Evolutionary conservation across 371 early-diverging fungal genomes (phyloP).

Genomic region (Rhizomucor pusillus): DNA sequence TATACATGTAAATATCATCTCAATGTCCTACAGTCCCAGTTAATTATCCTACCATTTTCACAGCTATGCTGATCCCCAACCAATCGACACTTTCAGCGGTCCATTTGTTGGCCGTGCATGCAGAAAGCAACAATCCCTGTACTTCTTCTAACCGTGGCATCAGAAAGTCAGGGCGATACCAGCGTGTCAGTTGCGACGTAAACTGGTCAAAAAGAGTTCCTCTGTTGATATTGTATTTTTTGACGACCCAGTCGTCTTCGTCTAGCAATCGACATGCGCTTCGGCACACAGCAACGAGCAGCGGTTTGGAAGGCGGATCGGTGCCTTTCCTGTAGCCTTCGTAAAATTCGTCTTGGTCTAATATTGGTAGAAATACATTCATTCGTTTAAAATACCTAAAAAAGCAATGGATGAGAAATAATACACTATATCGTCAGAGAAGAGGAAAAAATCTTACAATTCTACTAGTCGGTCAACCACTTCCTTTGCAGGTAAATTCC

Average conservation of each 20-base stretch:
- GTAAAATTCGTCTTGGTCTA: constrained; percentile 37
- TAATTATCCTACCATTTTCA: constrained; percentile 29
- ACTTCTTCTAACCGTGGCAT: constrained; percentile 29
- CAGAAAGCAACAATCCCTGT: constrained; percentile 26
- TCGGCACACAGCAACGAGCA: constrained; percentile 23
- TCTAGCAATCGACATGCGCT: constrained; percentile 18
- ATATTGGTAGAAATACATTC: constrained; percentile 30
- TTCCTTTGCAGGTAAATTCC: constrained; percentile 33
- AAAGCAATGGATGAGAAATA: not conserved
- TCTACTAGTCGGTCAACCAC: constrained; percentile 23
- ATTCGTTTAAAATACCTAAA: constrained; percentile 25
- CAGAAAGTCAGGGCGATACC: constrained; percentile 25
- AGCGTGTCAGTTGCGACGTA: constrained; percentile 6
- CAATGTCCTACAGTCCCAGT: not conserved
- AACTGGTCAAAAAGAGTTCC: constrained; percentile 12
- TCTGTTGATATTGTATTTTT: constrained; percentile 21
- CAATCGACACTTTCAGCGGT: constrained; percentile 29
- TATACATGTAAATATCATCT: not conserved
- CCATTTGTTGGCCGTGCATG: constrained; percentile 27
- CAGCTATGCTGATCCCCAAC: constrained; percentile 36
- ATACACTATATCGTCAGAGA: not conserved
- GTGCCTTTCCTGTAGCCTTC: constrained; percentile 11
- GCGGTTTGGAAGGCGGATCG: constrained; percentile 7
- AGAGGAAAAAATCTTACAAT: constrained; percentile 13
- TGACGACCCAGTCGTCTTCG: constrained; percentile 18